These are phyloP conservation scores for Ganoderma lingzhi DNA, from an alignment of 1,284 basidiomycete genomes.

Conservation along the genomic window DNA sequence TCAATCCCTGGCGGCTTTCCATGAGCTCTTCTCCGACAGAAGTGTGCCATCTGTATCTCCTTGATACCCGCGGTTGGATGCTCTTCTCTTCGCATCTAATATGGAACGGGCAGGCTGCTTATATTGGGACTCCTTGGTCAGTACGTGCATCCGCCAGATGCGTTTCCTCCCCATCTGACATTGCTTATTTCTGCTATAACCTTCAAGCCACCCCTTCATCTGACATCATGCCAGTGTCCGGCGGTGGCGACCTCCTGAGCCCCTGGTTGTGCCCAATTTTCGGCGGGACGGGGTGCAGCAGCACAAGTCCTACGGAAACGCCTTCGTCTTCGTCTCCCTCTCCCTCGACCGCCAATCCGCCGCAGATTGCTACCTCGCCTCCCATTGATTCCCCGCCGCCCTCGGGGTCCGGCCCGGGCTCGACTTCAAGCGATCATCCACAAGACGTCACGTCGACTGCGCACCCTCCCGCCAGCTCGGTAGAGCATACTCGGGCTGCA, in stretches of 20 bases:
- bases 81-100: too few species aligned
- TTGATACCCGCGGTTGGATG: too few species aligned
- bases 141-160: background rate
- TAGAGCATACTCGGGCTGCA: too few species aligned
- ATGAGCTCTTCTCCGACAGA: too few species aligned
- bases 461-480: too few species aligned
- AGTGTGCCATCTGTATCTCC: too few species aligned
- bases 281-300: background rate
- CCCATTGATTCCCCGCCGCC: background rate
- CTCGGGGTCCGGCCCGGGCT: background rate
- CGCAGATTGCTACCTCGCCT: background rate
- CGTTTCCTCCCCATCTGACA: background rate
- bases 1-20: too few species aligned
- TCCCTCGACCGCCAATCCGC: background rate
- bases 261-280: background rate
- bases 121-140: background rate
- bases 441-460: background rate
- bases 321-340: background rate
- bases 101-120: too few species aligned
- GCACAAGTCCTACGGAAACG: background rate
- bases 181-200: background rate
- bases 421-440: background rate
- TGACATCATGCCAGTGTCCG: background rate
- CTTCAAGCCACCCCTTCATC: background rate
- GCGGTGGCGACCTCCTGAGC: background rate